Evolutionary conservation across 208 protist species (phyloP).

Genomic region (Acanthamoeba castellanii): DNA sequence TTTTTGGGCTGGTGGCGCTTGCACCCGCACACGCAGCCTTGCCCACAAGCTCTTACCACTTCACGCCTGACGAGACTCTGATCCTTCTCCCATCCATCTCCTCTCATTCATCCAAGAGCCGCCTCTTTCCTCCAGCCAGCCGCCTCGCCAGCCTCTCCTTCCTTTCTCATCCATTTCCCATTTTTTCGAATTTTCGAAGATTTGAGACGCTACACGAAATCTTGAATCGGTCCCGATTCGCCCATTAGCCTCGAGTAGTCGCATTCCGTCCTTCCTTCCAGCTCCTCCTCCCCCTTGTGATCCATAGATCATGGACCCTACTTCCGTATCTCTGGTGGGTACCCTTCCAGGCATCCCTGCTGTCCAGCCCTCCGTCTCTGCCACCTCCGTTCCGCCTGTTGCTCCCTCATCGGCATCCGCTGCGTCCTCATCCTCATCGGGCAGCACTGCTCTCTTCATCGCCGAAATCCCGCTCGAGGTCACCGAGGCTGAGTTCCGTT

Average conservation of each 20-base stretch:
- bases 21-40: background rate
- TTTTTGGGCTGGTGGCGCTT: background rate
- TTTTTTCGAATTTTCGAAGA: constrained; percentile 35
- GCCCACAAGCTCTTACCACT: background rate
- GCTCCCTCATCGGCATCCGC: background rate
- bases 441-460: constrained; percentile 68
- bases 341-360: background rate
- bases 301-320: background rate
- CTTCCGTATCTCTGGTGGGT: background rate
- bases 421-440: background rate
- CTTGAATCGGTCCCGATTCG: background rate
- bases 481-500: constrained; percentile 51
- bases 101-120: background rate
- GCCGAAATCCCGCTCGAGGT: constrained; percentile 75
- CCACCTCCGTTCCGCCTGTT: background rate
- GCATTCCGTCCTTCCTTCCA: too few species aligned
- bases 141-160: background rate
- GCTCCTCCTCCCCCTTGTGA: background rate
- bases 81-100: background rate
- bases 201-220: background rate
- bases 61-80: background rate
- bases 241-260: background rate
- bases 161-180: constrained; percentile 7
- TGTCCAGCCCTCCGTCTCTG: background rate
- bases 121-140: background rate